Evolutionary conservation across 352 stramenopile species (phyloP).

Genomic region (Globisporangium cederbergense): DNA sequence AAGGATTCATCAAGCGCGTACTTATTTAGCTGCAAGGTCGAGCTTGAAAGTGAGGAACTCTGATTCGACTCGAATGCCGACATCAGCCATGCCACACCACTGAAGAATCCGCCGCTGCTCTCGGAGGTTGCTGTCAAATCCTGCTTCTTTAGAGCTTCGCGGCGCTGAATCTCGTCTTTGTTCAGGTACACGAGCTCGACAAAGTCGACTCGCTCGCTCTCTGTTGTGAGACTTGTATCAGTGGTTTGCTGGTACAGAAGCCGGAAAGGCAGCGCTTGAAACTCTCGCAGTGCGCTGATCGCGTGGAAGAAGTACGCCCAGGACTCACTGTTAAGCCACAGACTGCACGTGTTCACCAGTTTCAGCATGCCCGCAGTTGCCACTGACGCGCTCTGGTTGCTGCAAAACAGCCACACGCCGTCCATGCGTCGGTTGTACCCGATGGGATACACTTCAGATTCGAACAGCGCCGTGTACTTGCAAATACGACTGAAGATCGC

Average conservation of each 20-base stretch:
- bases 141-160: conserved; percentile 39
- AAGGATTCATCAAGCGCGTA: conserved; percentile 18
- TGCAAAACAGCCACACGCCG: conserved; percentile 54
- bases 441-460: conserved; percentile 52
- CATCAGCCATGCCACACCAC: conserved; percentile 67
- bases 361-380: conserved; percentile 71
- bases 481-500: conserved; percentile 53
- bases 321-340: conserved; percentile 41
- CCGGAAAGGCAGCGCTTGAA: conserved; percentile 48
- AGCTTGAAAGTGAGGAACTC: conserved; percentile 18
- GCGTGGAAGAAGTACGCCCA: conserved; percentile 71
- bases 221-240: conserved; percentile 22
- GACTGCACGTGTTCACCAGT: conserved; percentile 54
- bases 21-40: conserved; percentile 2
- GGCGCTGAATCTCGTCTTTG: conserved; percentile 48
- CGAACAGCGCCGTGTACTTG: conserved; percentile 60
- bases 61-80: conserved; percentile 59
- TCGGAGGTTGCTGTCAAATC: conserved; percentile 21
- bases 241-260: conserved; percentile 29
- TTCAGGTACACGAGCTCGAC: conserved; percentile 54
- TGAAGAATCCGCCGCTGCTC: conserved; percentile 53
- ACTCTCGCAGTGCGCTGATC: conserved; percentile 55
- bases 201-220: conserved; percentile 50
- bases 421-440: conserved; percentile 63
- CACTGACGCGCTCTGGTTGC: conserved; percentile 64